Conservation (phyloP, 495 filamentous ascomycete species). For the Trichoderma reesei region DNA sequence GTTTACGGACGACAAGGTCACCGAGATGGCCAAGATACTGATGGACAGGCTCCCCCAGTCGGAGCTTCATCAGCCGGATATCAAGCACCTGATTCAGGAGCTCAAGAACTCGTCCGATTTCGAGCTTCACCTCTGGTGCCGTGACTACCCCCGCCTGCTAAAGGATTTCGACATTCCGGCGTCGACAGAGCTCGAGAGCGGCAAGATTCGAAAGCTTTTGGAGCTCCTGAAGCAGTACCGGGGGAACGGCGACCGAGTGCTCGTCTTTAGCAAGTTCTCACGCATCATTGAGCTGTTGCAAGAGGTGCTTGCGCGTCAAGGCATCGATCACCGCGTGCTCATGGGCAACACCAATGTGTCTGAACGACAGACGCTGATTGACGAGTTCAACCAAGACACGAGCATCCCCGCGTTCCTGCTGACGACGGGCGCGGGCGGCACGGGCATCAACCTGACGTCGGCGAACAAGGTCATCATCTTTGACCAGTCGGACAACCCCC, state of each 20-base stretch:
- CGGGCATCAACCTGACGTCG: constrained; percentile 86
- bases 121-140: constrained; percentile 71
- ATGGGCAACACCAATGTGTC: constrained; percentile 79
- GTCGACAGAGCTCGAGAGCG: constrained; percentile 82
- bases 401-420: constrained; percentile 86
- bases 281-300: constrained; percentile 86
- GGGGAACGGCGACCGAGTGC: constrained; percentile 71
- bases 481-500: constrained; percentile 89
- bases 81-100: constrained; percentile 62
- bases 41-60: constrained; percentile 42
- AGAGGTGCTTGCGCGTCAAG: constrained; percentile 62
- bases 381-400: constrained; percentile 66
- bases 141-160: constrained; percentile 55
- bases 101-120: constrained; percentile 67
- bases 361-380: constrained; percentile 75
- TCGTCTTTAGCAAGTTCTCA: constrained; percentile 90
- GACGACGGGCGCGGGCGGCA: constrained; percentile 86
- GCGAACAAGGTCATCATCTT: constrained; percentile 98
- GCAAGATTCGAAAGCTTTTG: constrained; percentile 72
- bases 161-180: constrained; percentile 59
- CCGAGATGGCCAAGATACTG: constrained; percentile 67
- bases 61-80: constrained; percentile 40
- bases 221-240: constrained; percentile 63
- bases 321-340: constrained; percentile 66
- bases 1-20: constrained; percentile 62